Evolutionary conservation across 2,329 filamentous ascomycete genomes (phyloP).

Genomic region (Alternaria infectoria): DNA sequence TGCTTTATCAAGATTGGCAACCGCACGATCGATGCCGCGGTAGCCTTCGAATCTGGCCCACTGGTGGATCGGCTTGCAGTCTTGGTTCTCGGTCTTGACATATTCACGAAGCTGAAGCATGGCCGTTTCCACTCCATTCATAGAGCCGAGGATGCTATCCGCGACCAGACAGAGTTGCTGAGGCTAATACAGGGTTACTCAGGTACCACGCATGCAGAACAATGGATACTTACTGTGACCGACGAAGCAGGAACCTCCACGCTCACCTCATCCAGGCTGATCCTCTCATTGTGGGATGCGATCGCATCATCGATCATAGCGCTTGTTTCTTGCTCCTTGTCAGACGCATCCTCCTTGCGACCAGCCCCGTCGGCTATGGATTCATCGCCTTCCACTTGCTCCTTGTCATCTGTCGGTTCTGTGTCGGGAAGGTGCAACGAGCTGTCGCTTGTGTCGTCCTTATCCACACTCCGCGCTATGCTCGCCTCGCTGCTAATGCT

Average conservation of each 20-base stretch:
- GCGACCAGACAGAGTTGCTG: neutral
- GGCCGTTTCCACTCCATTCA: slow-evolving; percentile 13
- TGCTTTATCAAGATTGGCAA: slow-evolving; percentile 8
- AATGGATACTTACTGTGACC: neutral
- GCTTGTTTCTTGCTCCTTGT: neutral
- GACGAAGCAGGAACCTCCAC: neutral
- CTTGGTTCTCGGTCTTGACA: slow-evolving; percentile 7
- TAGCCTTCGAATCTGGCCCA: slow-evolving; percentile 23
- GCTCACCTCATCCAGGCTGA: neutral
- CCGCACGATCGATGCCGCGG: neutral
- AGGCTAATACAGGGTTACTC: neutral
- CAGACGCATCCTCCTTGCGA: neutral
- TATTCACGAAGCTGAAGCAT: slow-evolving; percentile 17
- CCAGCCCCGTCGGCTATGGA: neutral
- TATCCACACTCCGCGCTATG: neutral
- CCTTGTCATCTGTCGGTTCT: neutral
- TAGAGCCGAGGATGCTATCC: slow-evolving; percentile 9
- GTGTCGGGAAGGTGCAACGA: neutral
- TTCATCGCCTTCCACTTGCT: neutral
- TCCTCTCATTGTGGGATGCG: neutral
- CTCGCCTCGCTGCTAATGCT: neutral
- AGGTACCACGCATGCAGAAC: neutral
- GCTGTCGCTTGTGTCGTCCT: neutral
- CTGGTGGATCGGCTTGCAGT: slow-evolving; percentile 17
- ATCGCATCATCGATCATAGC: neutral